Percentiles rank a stretch among this genome's conserved stretches.
Evolutionary conservation across 208 protist species (phyloP).

Genomic region (Spongospora subterranea): DNA sequence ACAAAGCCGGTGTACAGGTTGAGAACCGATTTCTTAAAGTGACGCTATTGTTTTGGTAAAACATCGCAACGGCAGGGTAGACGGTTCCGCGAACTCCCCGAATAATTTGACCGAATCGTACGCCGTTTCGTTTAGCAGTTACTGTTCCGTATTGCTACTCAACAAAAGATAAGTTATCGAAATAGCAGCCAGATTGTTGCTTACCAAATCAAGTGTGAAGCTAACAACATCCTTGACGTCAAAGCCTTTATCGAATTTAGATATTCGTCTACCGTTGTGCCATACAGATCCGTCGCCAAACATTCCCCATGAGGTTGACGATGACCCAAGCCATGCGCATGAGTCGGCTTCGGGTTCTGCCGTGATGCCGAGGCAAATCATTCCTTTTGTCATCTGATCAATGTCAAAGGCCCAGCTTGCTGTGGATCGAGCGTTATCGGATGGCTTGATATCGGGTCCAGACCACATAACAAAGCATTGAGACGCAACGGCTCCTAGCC

Average conservation of each 20-base stretch:
- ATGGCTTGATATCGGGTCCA: not conserved
- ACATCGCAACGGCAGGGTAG: not conserved
- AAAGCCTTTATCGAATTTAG: not conserved
- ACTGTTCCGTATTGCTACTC: not conserved
- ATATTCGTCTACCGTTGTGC: not conserved
- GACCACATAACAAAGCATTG: not conserved
- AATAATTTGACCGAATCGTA: not conserved
- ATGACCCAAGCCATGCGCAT: not conserved
- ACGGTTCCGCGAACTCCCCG: not conserved
- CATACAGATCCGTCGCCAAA: not conserved
- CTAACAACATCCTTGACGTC: not conserved
- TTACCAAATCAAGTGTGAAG: not conserved
- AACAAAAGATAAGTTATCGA: not conserved
- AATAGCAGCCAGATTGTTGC: not conserved
- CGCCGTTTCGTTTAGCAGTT: not conserved
- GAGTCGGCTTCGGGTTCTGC: constrained; percentile 2
- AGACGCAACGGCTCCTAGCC: not conserved
- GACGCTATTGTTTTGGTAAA: constrained; percentile 29
- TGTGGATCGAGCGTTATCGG: not conserved
- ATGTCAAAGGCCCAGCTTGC: not conserved
- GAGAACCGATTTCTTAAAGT: not conserved
- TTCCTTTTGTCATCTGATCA: constrained; percentile 20
- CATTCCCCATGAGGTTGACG: not conserved
- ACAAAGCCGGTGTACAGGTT: too few relatives aligned
- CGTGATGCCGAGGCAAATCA: not conserved